These are phyloP conservation scores for Scolecobasidium constrictum DNA, from an alignment of 2,329 filamentous ascomycete genomes.

Conservation along the genomic window DNA sequence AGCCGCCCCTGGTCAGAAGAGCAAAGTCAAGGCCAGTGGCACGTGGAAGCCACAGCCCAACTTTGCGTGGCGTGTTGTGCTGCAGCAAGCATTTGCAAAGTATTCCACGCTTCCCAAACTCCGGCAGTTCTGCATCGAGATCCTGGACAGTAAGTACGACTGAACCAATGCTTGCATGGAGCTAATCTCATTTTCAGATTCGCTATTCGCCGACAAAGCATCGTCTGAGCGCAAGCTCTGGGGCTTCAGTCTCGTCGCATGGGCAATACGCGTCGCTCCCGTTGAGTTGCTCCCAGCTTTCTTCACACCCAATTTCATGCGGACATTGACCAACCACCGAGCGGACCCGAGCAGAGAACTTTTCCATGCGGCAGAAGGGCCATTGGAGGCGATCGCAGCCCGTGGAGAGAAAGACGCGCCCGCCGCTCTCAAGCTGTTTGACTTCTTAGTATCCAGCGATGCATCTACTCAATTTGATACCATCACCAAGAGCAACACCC, in stretches of 20 bases:
- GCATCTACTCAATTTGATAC: constrained; percentile 76
- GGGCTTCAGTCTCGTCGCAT: constrained; percentile 79
- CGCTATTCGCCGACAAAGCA: constrained; percentile 69
- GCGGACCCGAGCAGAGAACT: constrained; percentile 67
- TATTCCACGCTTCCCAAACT: constrained; percentile 39
- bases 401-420: constrained; percentile 51
- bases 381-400: constrained; percentile 59
- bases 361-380: constrained; percentile 66
- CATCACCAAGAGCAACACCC: constrained; percentile 72
- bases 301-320: constrained; percentile 76
- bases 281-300: constrained; percentile 43
- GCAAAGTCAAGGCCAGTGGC: constrained; percentile 39
- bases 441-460: constrained; percentile 56
- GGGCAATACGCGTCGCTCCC: constrained; percentile 50
- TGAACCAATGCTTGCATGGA: neutral
- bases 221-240: constrained; percentile 86
- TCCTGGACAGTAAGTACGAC: constrained; percentile 65
- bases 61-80: constrained; percentile 76
- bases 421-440: constrained; percentile 50
- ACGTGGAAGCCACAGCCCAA: constrained; percentile 72
- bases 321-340: constrained; percentile 73
- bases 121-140: constrained; percentile 71
- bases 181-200: constrained; percentile 41
- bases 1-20: neutral
- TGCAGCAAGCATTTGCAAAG: constrained; percentile 35